Evolutionary conservation across 202 grass and related monocot species (phyloP), one percentile per base, ranked within the genome.

Genomic region (Eragrostis tef): DNA sequence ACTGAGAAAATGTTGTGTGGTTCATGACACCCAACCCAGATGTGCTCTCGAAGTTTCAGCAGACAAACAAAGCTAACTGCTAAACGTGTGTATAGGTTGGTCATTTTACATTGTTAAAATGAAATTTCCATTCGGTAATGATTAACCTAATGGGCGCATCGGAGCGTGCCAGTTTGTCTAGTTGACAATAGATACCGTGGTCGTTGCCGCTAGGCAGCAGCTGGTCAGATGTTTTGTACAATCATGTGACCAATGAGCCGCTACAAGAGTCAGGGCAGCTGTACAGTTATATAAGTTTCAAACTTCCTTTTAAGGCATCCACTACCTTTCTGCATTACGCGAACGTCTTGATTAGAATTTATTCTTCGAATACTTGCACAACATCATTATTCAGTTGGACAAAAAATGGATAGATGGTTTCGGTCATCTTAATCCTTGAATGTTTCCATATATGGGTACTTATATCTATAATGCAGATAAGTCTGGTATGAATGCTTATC

Each of bases 331-430:
- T 47, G 41, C 71, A 17, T 63, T 31, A 29, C 27, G 7, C 9
- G 12, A 41, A 20, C 6, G 3, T 17, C 46, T 68, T 24, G 6
- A 77, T 50, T 27, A 36, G 51, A 69, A 63, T 57, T n/a, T 46
- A 57, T 80, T 73, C 26, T 48, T 52, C 65, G 44, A 17, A 78
- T 24, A 51, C 64, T 84, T 71, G 26, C 13, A 72, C n/a, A 3
- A 44, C 45, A 56, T 72, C 22, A 44, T 57, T 64, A 52, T 46
- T 53, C 43, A 4, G 16, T 41, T 81, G 12, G 10, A 59, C 16
- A 71, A 16, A 58, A 44, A 11, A 15, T 1, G 15, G 3, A 60
- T 60, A 41, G 3, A 31, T 21, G 25, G 21, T 49, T 74, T 65
- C 25, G 14, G 5, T 73, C 59, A 42, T 49, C 29, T 53, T 71